Conservation (phyloP, 306 rosid genomes). For the Gastrolobium bilobum region DNA sequence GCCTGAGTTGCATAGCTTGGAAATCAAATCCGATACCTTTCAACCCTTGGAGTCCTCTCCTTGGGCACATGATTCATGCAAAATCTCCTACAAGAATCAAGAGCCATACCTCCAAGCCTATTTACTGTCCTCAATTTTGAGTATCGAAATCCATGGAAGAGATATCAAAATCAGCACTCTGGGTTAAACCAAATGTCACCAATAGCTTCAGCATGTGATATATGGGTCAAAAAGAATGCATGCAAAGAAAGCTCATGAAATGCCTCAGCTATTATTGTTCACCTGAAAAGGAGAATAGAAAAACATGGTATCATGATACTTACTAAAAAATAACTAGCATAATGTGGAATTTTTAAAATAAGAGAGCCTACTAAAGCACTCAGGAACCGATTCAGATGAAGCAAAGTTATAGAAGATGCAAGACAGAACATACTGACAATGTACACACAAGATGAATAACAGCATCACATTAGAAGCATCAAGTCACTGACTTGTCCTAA, state of each 20-base stretch:
- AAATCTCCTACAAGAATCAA: constrained; percentile 11
- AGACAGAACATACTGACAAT: constrained; percentile 24
- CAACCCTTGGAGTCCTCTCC: too few species aligned
- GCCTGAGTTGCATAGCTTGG: too few species aligned
- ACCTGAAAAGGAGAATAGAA: constrained; percentile 29
- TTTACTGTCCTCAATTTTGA: neutral
- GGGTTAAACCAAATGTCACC: constrained; percentile 5
- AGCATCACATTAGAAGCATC: constrained; percentile 27
- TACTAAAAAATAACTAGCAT: neutral
- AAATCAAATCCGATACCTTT: too few species aligned
- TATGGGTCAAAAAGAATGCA: neutral
- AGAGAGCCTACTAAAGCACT: neutral
- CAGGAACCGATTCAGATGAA: constrained; percentile 27
- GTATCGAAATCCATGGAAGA: constrained; percentile 1
- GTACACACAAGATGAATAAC: constrained; percentile 6
- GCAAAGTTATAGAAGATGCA: constrained; percentile 21
- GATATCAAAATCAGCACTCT: neutral
- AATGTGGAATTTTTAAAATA: neutral
- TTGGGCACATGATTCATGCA: neutral
- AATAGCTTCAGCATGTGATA: constrained; percentile 17
- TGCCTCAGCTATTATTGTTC: constrained; percentile 1
- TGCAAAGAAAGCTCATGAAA: constrained; percentile 14
- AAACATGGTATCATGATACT: neutral
- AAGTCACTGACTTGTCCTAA: constrained; percentile 30
- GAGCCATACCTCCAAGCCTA: neutral